Evolutionary conservation across 257 asterid species (phyloP), one percentile per base, ranked within the genome.

Genomic region (Gynochthodes officinalis): DNA sequence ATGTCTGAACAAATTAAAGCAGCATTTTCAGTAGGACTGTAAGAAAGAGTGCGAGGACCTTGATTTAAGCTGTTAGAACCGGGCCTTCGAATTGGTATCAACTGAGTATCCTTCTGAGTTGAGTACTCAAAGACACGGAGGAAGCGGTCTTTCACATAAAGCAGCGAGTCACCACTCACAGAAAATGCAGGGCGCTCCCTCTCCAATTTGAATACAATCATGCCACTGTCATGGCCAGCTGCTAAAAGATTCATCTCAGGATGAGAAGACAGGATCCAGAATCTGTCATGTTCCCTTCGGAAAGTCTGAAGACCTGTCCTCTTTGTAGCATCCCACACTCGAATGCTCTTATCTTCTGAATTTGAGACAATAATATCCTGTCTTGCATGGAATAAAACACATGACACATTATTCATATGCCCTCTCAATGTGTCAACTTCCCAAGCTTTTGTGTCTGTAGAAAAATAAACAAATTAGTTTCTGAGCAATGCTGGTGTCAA

Each of bases 341-440:
- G 82, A 77, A 95, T 95, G 72, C 99, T 95, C 82, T 90, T 95
- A 81, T 95, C 99, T 78, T 95, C 99, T 64, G 99, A 95, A 77
- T 92, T 95, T 42, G 99, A 95, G 61, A 95, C 92, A 72, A 95
- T 90, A 43, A 95, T 92, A 64, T 95, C 99, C 79, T 95, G 99
- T 80, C 87, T 86, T 30, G 98, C 73, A 80, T 92, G 97, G 79
- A 92, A 95, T 23, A 90, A 33, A 64, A 92, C 97, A 82, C 92
- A 95, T 5, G 99, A 95, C 18, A 95, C 99, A 67, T 95, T 95
- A 86, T 95, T 95, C 97, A 89, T 86, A 82, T 92, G 99, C 71
- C 98, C 98, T 82, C 99, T 90, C 91, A 95, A 73, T 0, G 97
- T 95, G 86, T 95, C 99, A 82, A 95, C 98, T 82, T 95, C 99